Conservation (phyloP, 805 yeast species). For the Isabelozyma rhagii region DNA sequence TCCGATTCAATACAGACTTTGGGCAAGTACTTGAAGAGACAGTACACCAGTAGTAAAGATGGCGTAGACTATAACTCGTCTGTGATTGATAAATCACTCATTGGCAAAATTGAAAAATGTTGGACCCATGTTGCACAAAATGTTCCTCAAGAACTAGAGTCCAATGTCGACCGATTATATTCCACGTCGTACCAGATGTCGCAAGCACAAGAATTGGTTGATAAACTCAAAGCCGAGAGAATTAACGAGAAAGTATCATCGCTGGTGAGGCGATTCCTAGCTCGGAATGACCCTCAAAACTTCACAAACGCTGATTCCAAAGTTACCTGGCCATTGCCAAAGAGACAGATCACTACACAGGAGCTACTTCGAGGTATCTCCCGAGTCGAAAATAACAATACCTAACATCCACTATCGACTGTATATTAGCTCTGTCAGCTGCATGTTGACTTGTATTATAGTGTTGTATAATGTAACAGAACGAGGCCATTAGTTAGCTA, state of each 20-base stretch:
- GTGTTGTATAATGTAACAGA: too few species aligned
- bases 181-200: slow-evolving; percentile 26
- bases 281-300: slow-evolving; percentile 12
- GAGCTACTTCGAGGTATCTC: slow-evolving; percentile 19
- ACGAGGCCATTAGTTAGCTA: too few species aligned
- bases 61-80: slow-evolving; percentile 5
- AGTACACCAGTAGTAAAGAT: slow-evolving; percentile 2
- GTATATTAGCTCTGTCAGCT: not conserved
- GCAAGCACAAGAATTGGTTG: slow-evolving; percentile 21
- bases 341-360: slow-evolving; percentile 9
- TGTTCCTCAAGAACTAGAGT: slow-evolving; percentile 17
- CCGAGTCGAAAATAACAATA: not conserved
- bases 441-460: too few species aligned
- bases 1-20: slow-evolving; percentile 14
- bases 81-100: slow-evolving; percentile 12
- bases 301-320: not conserved
- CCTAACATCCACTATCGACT: not conserved
- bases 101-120: slow-evolving; percentile 7
- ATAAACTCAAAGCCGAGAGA: slow-evolving; percentile 10
- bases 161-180: slow-evolving; percentile 37
- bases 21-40: slow-evolving; percentile 14
- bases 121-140: slow-evolving; percentile 8
- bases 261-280: slow-evolving; percentile 17
- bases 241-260: slow-evolving; percentile 17
- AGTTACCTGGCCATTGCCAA: slow-evolving; percentile 15